Conservation (phyloP, 176 grass and related monocot species). For the Carex pumila region DNA sequence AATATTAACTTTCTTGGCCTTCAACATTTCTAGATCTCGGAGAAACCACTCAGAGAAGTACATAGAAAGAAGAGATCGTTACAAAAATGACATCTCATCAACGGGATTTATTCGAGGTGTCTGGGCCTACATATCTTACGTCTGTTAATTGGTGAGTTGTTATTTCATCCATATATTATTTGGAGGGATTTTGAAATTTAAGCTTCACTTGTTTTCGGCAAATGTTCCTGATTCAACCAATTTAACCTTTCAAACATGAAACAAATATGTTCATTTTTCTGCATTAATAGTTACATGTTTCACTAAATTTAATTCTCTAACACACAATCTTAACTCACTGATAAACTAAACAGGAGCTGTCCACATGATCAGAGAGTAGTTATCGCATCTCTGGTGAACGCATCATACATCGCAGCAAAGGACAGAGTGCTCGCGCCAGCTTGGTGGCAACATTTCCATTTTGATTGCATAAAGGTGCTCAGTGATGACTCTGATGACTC, state of each 20-base stretch:
- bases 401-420: background rate
- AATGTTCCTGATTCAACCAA: background rate
- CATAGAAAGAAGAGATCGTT: background rate
- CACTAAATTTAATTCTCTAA: background rate
- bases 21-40: background rate
- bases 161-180: background rate
- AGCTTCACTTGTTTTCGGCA: background rate
- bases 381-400: background rate
- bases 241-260: background rate
- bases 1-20: background rate
- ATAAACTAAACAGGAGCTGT: background rate
- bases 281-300: background rate
- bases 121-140: slow-evolving; percentile 41
- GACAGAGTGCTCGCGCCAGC: background rate
- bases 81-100: slow-evolving; percentile 32
- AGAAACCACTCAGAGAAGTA: background rate
- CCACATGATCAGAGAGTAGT: slow-evolving; percentile 6
- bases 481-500: background rate
- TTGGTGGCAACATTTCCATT: background rate
- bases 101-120: slow-evolving; percentile 32
- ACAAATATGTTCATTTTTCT: background rate
- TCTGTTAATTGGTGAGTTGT: slow-evolving; percentile 60
- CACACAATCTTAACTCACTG: background rate
- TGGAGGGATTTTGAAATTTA: background rate
- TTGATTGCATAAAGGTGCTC: background rate